phyloP scores from a whole-genome alignment of 2,329 filamentous ascomycete species.

The Diaporthe caulivora region DNA sequence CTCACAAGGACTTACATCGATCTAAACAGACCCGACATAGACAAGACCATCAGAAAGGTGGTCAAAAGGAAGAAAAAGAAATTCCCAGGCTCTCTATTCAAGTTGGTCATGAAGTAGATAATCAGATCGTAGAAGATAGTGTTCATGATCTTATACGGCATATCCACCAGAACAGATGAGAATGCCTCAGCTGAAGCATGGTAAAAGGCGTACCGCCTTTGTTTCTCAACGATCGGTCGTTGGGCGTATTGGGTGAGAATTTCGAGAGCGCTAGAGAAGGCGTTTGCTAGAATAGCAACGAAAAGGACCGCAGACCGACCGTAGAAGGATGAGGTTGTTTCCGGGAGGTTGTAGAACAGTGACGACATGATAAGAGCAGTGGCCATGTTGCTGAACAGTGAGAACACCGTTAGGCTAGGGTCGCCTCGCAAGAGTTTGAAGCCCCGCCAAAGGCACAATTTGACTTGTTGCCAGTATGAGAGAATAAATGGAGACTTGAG shows the following conservation, averaged over 20 bases:
- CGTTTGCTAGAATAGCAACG: constrained; percentile 89
- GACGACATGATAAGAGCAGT: constrained; percentile 84
- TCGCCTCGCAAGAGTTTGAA: constrained; percentile 83
- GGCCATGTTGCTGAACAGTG: constrained; percentile 77
- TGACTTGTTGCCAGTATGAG: constrained; percentile 80
- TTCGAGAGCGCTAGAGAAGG: constrained; percentile 83
- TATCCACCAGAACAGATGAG: constrained; percentile 85
- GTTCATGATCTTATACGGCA: constrained; percentile 85
- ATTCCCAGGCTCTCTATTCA: constrained; percentile 77
- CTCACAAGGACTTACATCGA: neutral
- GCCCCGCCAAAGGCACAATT: constrained; percentile 84
- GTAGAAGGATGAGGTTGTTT: constrained; percentile 81
- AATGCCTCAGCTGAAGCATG: constrained; percentile 91
- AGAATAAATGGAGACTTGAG: constrained; percentile 85
- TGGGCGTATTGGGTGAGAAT: constrained; percentile 89
- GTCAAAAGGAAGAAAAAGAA: constrained; percentile 91
- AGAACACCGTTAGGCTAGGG: constrained; percentile 77
- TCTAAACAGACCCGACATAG: constrained; percentile 86
- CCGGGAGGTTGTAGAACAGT: constrained; percentile 82
- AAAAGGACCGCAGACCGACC: constrained; percentile 84
- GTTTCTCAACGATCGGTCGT: constrained; percentile 93
- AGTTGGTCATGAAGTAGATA: constrained; percentile 89
- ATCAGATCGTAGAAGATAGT: constrained; percentile 81
- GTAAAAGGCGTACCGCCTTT: constrained; percentile 90
- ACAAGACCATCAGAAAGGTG: constrained; percentile 78